A percentile compares a stretch with the other conserved stretches of the same genome.
Evolutionary conservation across 1,139 yeast species (phyloP).

Genomic region (Taphrina pruni): DNA sequence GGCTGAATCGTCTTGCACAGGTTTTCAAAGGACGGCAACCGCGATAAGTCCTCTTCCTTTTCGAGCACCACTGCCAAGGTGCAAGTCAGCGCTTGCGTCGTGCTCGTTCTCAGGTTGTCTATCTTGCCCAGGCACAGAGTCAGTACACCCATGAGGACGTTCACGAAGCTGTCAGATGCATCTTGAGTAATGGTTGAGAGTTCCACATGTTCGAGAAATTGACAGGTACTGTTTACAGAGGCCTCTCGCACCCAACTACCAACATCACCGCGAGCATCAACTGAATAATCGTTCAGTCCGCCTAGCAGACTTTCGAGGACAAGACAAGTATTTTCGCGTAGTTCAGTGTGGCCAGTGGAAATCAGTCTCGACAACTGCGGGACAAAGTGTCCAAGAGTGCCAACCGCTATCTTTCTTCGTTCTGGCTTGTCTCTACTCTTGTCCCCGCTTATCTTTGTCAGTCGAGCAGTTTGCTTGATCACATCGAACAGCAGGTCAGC

Average conservation of each 20-base stretch:
- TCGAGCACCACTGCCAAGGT: neutral
- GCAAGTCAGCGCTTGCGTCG: neutral
- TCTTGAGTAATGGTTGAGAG: constrained; percentile 45
- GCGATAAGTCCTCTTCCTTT: neutral
- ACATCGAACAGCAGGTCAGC: neutral
- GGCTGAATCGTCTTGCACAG: neutral
- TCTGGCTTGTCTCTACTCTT: constrained; percentile 24
- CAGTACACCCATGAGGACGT: constrained; percentile 5
- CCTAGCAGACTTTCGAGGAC: constrained; percentile 43
- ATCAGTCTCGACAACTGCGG: neutral
- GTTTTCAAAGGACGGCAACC: neutral
- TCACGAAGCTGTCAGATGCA: constrained; percentile 6
- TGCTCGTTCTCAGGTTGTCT: constrained; percentile 22
- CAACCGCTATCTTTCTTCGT: constrained; percentile 1
- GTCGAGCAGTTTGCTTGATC: neutral
- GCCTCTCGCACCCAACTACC: constrained; percentile 73
- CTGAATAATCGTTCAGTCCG: constrained; percentile 52
- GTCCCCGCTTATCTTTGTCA: neutral
- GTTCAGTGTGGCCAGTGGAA: neutral
- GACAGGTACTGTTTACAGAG: constrained; percentile 55
- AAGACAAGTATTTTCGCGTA: neutral
- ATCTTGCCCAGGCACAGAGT: constrained; percentile 40
- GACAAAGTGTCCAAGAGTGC: neutral
- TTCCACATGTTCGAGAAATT: constrained; percentile 48
- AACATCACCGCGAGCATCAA: constrained; percentile 54